Evolutionary conservation across 176 grass and related monocot genomes (phyloP), one percentile per base, ranked within the genome.

Genomic region (Thinopyrum elongatum): DNA sequence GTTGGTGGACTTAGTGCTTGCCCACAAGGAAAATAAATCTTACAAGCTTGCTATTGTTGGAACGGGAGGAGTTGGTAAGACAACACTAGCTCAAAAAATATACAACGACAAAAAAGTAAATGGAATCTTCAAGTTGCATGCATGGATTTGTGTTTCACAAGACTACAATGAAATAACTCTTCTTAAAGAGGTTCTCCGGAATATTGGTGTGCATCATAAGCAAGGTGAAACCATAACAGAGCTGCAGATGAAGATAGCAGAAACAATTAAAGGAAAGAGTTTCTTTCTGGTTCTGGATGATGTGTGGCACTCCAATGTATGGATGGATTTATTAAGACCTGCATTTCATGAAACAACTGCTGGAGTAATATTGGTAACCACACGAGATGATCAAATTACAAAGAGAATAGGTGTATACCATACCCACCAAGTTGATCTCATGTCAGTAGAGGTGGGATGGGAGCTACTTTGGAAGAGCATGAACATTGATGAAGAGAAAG

Each of bases 281-380:
- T 63, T 92, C 17, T 80, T 88, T 11, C 60, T 92, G 1, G 78
- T 86, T 31, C 38, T 92, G 6, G 84, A 89, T 87, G 87, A 92
- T 81, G 27, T 93, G 6, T 93, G 91, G 91, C 21, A 59, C 28
- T 60, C 58, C 2, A 36, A 65, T 0, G 21, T 72, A 21, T 88
- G 90, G 90, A 64, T 0, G 0, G 22, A 87, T 29, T 22, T 82
- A 77, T 17, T 88, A 2, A 77, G 79, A 17, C 58, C 35, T 23
- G 36, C 86, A 8, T 10, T 92, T 0, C 26, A 85, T 31, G 46
- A 19, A 53, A 69, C 64, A 31, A 38, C 68, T 15, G 21, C 5
- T 3, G 62, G 59, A 65, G 22, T 58, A 16, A 25, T 88, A 25
- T 10, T 91, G 46, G 26, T 85, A 31, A 91, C 82, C 1, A 88